Evolutionary conservation across 192 early-diverging fungal species (phyloP).

Genomic region (Jimgerdemannia lactiflua): DNA sequence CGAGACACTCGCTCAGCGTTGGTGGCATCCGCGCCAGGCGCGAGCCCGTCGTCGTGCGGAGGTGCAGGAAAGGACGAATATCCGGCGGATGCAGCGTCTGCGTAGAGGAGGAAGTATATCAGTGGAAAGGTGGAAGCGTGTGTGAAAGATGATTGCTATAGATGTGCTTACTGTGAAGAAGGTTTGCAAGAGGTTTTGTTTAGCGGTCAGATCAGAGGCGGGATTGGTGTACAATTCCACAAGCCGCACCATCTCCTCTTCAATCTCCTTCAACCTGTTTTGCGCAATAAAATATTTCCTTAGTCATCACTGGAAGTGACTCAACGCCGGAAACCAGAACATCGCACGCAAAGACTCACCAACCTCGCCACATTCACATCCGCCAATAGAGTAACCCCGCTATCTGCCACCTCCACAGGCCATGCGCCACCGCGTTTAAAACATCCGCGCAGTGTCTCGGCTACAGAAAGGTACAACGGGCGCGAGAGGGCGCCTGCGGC

Average conservation of each 20-base stretch:
- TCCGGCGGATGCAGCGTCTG: neutral
- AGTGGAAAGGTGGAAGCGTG: neutral
- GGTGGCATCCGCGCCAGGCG: conserved; percentile 9
- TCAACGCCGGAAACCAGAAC: too few species aligned
- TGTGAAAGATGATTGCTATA: neutral
- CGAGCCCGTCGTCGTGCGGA: neutral
- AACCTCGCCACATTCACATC: neutral
- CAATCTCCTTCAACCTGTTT: neutral
- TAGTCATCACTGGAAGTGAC: too few species aligned
- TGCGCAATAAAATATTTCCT: too few species aligned
- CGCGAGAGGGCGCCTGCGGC: neutral
- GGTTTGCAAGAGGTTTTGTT: neutral
- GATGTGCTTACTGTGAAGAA: neutral
- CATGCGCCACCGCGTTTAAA: neutral
- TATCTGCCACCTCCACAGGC: neutral
- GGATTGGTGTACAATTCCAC: neutral
- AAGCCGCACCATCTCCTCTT: neutral
- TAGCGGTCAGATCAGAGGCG: neutral
- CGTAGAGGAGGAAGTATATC: neutral
- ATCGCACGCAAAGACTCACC: neutral
- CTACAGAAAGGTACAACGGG: neutral
- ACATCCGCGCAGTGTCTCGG: neutral
- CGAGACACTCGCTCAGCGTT: conserved; percentile 13
- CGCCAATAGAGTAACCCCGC: neutral
- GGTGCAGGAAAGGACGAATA: neutral